phyloP scores from a whole-genome alignment of 176 grass and related monocot species.

The Zoysia pacifica region DNA sequence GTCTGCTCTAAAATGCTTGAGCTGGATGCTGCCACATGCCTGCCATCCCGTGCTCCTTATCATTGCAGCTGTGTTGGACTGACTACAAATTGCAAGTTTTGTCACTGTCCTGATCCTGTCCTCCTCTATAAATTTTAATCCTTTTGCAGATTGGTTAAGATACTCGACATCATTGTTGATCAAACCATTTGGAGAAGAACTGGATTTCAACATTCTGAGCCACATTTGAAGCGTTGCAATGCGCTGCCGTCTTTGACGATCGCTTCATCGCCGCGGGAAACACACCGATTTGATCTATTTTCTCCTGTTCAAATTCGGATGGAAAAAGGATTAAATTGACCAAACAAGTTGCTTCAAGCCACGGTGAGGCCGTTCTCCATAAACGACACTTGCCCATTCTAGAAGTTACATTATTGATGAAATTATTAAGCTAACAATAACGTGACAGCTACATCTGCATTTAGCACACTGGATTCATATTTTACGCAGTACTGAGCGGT shows the following conservation, averaged over 20 bases:
- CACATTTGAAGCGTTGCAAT: background rate
- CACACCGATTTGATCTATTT: conserved; percentile 17
- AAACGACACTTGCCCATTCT: conserved; percentile 33
- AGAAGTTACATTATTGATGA: conserved; percentile 17
- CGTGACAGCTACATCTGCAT: background rate
- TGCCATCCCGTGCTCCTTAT: conserved; percentile 22
- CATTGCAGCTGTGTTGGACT: conserved; percentile 2
- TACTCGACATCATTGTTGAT: background rate
- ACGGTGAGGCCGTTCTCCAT: conserved; percentile 1
- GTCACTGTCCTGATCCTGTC: background rate
- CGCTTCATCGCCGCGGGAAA: background rate
- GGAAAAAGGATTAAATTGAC: background rate
- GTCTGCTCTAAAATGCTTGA: conserved; percentile 7
- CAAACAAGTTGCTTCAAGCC: background rate
- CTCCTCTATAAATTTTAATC: background rate
- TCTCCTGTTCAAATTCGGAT: background rate
- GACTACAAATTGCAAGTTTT: conserved; percentile 19
- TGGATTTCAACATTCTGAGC: background rate
- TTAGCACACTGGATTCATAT: background rate
- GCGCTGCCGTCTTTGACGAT: conserved; percentile 6
- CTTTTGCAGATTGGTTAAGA: no score
- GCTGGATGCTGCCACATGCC: conserved; percentile 35
- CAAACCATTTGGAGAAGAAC: background rate
- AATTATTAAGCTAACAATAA: background rate
- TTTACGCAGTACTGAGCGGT: background rate